Evolutionary conservation across 345 rosid genomes (phyloP).

Genomic region (Abelmoschus esculentus): DNA sequence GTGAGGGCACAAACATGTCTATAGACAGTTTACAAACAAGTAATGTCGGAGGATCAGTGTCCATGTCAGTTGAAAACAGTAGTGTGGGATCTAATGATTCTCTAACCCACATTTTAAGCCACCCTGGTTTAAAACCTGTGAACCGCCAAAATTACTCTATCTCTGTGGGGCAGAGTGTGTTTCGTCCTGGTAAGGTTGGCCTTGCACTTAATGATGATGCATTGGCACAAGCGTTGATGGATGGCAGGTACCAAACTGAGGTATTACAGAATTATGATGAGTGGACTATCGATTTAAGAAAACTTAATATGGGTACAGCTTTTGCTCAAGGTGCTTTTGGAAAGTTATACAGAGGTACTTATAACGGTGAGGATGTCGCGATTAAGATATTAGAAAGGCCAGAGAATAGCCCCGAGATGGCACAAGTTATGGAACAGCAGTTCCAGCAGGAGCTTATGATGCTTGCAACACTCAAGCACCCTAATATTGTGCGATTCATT

Average conservation of each 20-base stretch:
- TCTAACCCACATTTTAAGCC: slow-evolving; percentile 57
- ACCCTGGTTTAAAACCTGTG: slow-evolving; percentile 47
- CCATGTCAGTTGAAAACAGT: slow-evolving; percentile 54
- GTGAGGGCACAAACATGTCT: slow-evolving; percentile 64
- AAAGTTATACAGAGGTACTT: slow-evolving; percentile 50
- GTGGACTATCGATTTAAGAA: slow-evolving; percentile 60
- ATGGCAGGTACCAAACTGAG: slow-evolving; percentile 40
- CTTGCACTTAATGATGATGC: slow-evolving; percentile 53
- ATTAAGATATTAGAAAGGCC: slow-evolving; percentile 56
- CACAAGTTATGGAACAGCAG: slow-evolving; percentile 46
- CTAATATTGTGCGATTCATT: slow-evolving; percentile 45
- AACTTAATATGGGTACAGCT: slow-evolving; percentile 56
- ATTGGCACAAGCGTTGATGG: slow-evolving; percentile 54
- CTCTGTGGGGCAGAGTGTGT: slow-evolving; percentile 50
- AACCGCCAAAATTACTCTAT: slow-evolving; percentile 32
- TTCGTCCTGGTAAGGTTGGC: slow-evolving; percentile 47
- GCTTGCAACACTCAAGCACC: slow-evolving; percentile 48
- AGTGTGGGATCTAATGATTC: slow-evolving; percentile 69
- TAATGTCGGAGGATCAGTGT: slow-evolving; percentile 53
- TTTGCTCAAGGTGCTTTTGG: slow-evolving; percentile 78
- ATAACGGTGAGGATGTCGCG: slow-evolving; percentile 52
- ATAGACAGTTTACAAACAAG: slow-evolving; percentile 54
- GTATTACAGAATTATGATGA: slow-evolving; percentile 45
- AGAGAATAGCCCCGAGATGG: slow-evolving; percentile 33
- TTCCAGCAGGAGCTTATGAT: slow-evolving; percentile 52